Evolutionary conservation across 1,284 basidiomycete genomes (phyloP), one percentile per base, ranked within the genome.

Genomic region (Leccinum ponderosum): DNA sequence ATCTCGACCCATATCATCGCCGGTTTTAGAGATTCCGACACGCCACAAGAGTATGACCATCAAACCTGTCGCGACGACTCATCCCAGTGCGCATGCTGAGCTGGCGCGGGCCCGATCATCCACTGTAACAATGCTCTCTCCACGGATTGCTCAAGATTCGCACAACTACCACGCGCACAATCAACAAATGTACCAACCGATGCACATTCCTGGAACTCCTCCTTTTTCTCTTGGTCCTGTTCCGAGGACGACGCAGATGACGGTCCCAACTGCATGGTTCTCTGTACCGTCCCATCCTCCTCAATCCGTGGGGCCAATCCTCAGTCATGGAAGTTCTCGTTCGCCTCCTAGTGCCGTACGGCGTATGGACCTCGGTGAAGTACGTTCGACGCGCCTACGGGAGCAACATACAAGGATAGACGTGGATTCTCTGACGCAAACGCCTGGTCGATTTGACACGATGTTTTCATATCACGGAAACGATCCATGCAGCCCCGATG

Each of bases 381-480:
- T 53, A n/a, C 69, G 67, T 11, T 78, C 81, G 2, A 82, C 80
- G 2, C 73, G 72, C 57, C 76, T 77, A 8, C 69, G 72, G 3
- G 78, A 83, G 55, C 75, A 74, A 20, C 77, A 77, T 48, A 64
- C 78, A 42, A 80, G 79, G 66, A 71, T 72, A 44, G 78, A 78
- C 15, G 72, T 80, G 48, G 80, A 84, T 33, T 51, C 50, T 29
- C 51, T 22, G 58, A 56, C 27, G 3, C 79, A 80, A 20, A 75
- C 80, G 57, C 76, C 81, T 3, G 75, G 76, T 56, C 77, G 76
- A 56, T 76, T 80, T 55, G 81, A 82, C 64, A 68, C 78, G 11
- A 67, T 77, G 11, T 76, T 76, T 31, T 62, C 63, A 4, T 68
- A 66, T 48, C 50, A 64, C 29, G 58, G 62, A 29, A 65, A 64